Base-by-base conservation (phyloP, 805 yeast genomes). In the Wickerhamomyces chaumierensis region DNA sequence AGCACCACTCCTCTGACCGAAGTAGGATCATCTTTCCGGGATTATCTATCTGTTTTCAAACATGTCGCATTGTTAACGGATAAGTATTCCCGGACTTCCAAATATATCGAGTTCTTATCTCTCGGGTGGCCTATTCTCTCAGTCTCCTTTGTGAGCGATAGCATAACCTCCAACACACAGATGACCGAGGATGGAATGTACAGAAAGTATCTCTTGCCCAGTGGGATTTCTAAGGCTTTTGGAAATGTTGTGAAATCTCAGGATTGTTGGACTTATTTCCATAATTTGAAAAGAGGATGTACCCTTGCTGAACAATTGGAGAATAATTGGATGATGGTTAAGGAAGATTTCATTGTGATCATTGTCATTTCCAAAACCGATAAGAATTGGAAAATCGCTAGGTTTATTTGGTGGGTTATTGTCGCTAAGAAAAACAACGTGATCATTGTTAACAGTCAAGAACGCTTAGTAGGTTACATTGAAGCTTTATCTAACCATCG, bases 51-150 rank as follows among this genome's bases (percentile, higher is more conserved):
- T 2, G 23, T 46, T 1, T 65, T 55, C 43, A 62, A 49, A 25
- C 83, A 86, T 58, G 85, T 71, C 2, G 88, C 88, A 2, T 62
- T 83, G 27, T 58, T 87, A 1, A 42, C 55, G 1, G 68, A 68
- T 31, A 66, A 65, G 23, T 68, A 71, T 40, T 65, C 73, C 16
- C 62, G 95, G 29, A 83, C 87, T 36, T 67, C 78, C 8, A 87
- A 86, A 51, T 87, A 81, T 53, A 54, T 87, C 9, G 92, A 84
- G 50, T 75, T 81, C 2, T 55, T 86, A 15, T 83, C 90, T 0
- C 52, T 86, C 34, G 88, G 90, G 3, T 86, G 95, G 95, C 96
- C 96, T 2, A 69, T 82, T 16, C 51, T 87, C 23, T 76, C 84
- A 3, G 69, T 71, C 40, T 52, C 58, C 8, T 86, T 71, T 46